Evolutionary conservation across 495 filamentous ascomycete genomes (phyloP), one percentile per base, ranked within the genome.

Genomic region (Xylaria palmicola): DNA sequence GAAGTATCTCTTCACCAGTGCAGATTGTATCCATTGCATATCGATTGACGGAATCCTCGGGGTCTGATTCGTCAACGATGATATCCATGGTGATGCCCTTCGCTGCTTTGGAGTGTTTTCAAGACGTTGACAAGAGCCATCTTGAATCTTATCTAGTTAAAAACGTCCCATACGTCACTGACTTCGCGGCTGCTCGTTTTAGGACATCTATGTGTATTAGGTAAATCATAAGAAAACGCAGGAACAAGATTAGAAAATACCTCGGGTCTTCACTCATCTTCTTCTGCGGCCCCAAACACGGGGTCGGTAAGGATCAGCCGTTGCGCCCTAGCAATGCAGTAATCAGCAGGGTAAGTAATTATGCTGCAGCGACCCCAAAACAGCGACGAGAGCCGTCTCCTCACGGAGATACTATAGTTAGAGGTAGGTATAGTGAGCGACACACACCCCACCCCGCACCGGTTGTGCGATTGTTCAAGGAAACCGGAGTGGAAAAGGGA

Each of bases 31-130:
- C 65, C 45, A 57, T 59, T 13, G 49, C 52, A 47, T 64, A 67
- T 56, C 61, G 59, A 50, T 67, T 41, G 27, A 63, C 56, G n/a
- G 65, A 67, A 52, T 64, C 61, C 55, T 64, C 61, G 7, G 65
- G 57, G 53, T 63, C 65, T 4, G 37, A 27, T 39, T 67, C 65
- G 51, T 67, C 24, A 9, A 63, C 13, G 22, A 30, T 57, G 32
- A 67, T 61, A 30, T 64, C 26, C 53, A 67, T 54, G 22, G 30
- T 54, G 37, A 62, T 59, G 17, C 65, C 61, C 65, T 64, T 39
- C 6, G 34, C 39, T 17, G 30, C 20, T 15, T 5, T 17, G n/a
- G 3, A 43, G 22, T 12, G 19, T 55, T 27, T 55, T 40, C 17
- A 40, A 29, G 34, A 55, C 10, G 4, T 55, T 55, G 22, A 36